phyloP scores from a whole-genome alignment of 2,329 filamentous ascomycete species.

The Passalora sequoiae region DNA sequence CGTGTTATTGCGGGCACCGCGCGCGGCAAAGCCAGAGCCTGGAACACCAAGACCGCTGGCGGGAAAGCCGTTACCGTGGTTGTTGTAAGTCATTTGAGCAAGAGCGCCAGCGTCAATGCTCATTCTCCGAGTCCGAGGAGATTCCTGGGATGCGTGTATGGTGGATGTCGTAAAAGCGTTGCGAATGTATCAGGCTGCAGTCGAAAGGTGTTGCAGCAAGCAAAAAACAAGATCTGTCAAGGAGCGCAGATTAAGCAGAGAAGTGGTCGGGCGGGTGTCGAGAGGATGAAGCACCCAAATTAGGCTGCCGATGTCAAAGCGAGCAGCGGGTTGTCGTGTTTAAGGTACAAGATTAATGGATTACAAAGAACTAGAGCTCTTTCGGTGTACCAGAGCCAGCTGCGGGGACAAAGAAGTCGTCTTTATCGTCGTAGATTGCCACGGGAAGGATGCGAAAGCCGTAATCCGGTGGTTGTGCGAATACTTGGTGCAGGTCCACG shows the following conservation, averaged over 20 bases:
- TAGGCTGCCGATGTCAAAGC: constrained; percentile 30
- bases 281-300: constrained; percentile 23
- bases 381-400: constrained; percentile 19
- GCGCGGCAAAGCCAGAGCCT: constrained; percentile 75
- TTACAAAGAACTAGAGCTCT: constrained; percentile 31
- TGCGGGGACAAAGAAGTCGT: constrained; percentile 20
- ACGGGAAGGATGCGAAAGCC: constrained; percentile 12
- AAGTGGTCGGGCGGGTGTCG: constrained; percentile 12
- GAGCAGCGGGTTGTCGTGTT: constrained; percentile 23
- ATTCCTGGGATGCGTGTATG: constrained; percentile 15
- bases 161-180: constrained; percentile 22
- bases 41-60: constrained; percentile 70
- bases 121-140: constrained; percentile 32
- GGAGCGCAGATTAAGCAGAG: constrained; percentile 21
- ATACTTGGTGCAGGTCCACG: not conserved
- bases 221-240: constrained; percentile 15
- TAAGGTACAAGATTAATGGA: constrained; percentile 31
- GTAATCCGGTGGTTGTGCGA: constrained; percentile 9
- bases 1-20: constrained; percentile 71
- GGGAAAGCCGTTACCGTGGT: constrained; percentile 47
- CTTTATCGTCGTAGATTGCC: constrained; percentile 20
- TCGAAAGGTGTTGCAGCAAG: constrained; percentile 9
- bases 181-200: constrained; percentile 12
- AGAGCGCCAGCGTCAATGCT: constrained; percentile 96
- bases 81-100: constrained; percentile 94